Evolutionary conservation across 495 filamentous ascomycete genomes (phyloP), one percentile per base, ranked within the genome.

Genomic region (Xylaria acuta): DNA sequence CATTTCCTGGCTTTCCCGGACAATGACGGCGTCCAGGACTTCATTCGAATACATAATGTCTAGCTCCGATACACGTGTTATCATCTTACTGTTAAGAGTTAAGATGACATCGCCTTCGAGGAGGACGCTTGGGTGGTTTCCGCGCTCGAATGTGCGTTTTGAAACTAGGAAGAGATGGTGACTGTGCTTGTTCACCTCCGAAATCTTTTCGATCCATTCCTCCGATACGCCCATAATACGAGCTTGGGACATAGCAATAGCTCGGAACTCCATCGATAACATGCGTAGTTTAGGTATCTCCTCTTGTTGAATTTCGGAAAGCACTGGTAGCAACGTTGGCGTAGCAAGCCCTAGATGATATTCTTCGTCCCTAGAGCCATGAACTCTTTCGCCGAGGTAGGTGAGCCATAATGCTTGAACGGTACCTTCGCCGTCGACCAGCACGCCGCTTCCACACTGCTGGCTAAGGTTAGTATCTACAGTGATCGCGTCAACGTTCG

Each of bases 131-230:
- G 90, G 92, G 75, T 97, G 91, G 45, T 95, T 89, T 53, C 76
- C 76, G 11, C 86, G 82, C 80, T 88, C 87, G 73, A 87, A 88
- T 14, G 86, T 88, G 64, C 85, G 80, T 83, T 99, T 99, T 72
- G 94, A 94, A 34, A 99, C 92, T 93, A 99, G 97, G 85, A 99
- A 99, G 27, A 99, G 88, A 81, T 98, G 96, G 79, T 99, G 96
- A 64, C 92, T 92, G 22, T 95, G 90, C 11, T 93, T 92, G 76
- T 98, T 97, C 66, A 94, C 92, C 65, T 88, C 80, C 43, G 95
- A 90, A 30, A 97, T 94, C 81, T 92, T 91, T 73, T 92, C 86
- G 74, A 98, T 97, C 97, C 96, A 98, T 63, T 97, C 92, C 76
- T 98, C 95, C 0, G 92, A 92, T 8, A 98, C 94, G 40, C 97